Evolutionary conservation across 2,329 filamentous ascomycete species (phyloP).

Genomic region (Aspergillus udagawae): DNA sequence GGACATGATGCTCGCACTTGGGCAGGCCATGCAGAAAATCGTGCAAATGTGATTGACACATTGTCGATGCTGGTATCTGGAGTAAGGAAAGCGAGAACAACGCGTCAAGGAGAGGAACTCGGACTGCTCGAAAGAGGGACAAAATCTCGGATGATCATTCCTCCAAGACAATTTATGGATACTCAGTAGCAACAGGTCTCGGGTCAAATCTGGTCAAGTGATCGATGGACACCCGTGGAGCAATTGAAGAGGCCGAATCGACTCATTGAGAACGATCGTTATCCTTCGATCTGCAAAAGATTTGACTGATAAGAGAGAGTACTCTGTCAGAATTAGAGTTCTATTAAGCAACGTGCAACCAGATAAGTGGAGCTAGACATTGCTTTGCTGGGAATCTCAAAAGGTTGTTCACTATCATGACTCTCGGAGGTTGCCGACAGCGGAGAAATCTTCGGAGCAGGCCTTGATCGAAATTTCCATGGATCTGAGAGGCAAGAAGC

Average conservation of each 20-base stretch:
- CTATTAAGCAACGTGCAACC: not conserved
- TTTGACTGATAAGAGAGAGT: not conserved
- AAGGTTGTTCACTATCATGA: not conserved
- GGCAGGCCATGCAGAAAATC: slow-evolving; percentile 62
- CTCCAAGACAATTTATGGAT: not conserved
- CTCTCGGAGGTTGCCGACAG: not conserved
- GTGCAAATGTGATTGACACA: slow-evolving; percentile 56
- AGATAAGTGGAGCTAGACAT: not conserved
- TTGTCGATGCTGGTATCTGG: slow-evolving; percentile 23
- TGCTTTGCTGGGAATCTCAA: not conserved
- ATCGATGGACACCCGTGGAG: not conserved
- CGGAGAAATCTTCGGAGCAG: not conserved
- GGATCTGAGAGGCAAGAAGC: not conserved
- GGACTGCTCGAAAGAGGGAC: not conserved
- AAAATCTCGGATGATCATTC: not conserved
- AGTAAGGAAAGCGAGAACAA: not conserved
- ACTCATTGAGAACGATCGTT: not conserved
- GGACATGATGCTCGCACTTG: slow-evolving; percentile 79
- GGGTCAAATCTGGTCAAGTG: not conserved
- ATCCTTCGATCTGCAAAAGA: not conserved
- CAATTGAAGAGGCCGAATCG: not conserved
- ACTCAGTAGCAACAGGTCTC: not conserved
- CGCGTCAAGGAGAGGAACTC: not conserved
- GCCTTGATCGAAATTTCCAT: not conserved
- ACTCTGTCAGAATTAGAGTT: not conserved